Base-by-base conservation (phyloP, 441 rosid genomes). In the Euphorbia schlechtendalii region DNA sequence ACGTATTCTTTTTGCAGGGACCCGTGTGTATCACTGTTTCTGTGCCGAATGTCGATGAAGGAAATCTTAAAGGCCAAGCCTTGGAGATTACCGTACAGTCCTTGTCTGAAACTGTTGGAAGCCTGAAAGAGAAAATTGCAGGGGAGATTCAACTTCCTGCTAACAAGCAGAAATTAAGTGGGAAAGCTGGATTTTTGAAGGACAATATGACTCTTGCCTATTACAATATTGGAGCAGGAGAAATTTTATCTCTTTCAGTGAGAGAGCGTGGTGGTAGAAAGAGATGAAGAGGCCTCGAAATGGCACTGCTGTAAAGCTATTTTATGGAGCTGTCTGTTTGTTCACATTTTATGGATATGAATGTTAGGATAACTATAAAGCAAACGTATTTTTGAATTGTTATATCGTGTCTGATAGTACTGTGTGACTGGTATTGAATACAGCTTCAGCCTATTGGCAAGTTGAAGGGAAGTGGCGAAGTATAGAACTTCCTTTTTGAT, bases 201-300 rank as follows among this genome's bases (percentile, higher is more conserved):
- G 99, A 94, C 76, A 94, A 94, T 71, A 78, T 94, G 89, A 82
- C 96, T 7, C 94, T 90, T 68, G 97, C 96, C 18, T 82, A 90
- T 70, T 94, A 94, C 80, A 94, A 94, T 65, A 78, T 87, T 20
- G 87, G 86, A 66, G 77, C 81, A 32, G 92, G 97, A 66, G 97
- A 89, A 46, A 46, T 81, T 34, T 82, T 94, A 8, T 53, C 93
- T 56, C 86, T 91, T 66, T 84, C 96, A 40, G 66, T 86, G 78
- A 86, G 96, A 69, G 99, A 90, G 74, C 96, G 96, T 74, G 97
- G 97, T 74, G 99, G 97, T 65, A 86, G 96, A 85, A 94, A 86
- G 87, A 82, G 92, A 83, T 94, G 81, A 81, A 77, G 13, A 59
- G 61, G 60, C 28, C 48, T 69, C 64, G 46, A 69, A 36, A 21